phyloP scores from a whole-genome alignment of 2,329 filamentous ascomycete species.

The Pestalotiopsis sp. region DNA sequence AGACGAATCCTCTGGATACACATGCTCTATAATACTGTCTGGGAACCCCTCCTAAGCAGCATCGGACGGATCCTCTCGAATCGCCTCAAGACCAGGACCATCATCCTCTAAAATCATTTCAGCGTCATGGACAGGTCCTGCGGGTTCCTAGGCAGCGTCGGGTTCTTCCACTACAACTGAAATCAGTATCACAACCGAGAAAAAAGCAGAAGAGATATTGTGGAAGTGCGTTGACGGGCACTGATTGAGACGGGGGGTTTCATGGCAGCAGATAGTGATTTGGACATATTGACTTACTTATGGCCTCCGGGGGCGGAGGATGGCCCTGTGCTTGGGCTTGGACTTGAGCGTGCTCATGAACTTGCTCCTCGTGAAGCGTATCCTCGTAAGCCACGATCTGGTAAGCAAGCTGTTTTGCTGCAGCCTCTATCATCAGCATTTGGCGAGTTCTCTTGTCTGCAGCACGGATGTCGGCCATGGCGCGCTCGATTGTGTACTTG shows the following conservation, averaged over 20 bases:
- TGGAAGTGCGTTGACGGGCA: too few species aligned
- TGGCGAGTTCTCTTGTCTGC: constrained; percentile 47
- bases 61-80: too few species aligned
- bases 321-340: constrained; percentile 10
- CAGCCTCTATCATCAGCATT: constrained; percentile 54
- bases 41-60: too few species aligned
- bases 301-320: constrained; percentile 14
- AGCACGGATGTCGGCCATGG: constrained; percentile 46
- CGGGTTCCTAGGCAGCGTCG: constrained; percentile 1
- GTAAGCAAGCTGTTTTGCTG: constrained; percentile 57
- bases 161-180: constrained; percentile 10
- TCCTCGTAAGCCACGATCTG: constrained; percentile 56
- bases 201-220: too few species aligned
- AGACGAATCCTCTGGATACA: too few species aligned
- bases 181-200: not conserved
- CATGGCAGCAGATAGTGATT: not conserved
- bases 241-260: not conserved
- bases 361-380: constrained; percentile 29
- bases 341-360: constrained; percentile 23
- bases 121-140: too few species aligned
- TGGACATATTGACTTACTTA: constrained; percentile 4
- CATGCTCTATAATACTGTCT: too few species aligned
- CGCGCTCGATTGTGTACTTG: constrained; percentile 46
- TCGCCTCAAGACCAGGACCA: too few species aligned
- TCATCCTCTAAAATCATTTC: too few species aligned